A percentile compares a stretch with the other conserved stretches of the same genome.
Conservation (phyloP, 2,329 filamentous ascomycete species). For the Epichloe coenophiala region DNA sequence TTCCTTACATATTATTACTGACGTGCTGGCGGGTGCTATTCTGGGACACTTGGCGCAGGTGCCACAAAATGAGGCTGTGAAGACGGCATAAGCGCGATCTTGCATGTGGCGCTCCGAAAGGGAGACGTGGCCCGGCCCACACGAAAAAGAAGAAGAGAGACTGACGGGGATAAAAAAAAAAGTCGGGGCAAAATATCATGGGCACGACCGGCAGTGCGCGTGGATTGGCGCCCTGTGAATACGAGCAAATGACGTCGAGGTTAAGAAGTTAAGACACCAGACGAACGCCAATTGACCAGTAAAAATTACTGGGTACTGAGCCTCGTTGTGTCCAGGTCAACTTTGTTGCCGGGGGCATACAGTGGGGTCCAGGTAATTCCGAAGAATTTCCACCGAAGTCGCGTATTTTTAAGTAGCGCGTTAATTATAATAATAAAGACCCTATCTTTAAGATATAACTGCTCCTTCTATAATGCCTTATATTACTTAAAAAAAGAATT, state of each 20-base stretch:
- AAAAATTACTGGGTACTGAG: background rate
- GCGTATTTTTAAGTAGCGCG: too few species aligned
- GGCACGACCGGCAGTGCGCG: background rate
- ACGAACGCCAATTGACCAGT: too few species aligned
- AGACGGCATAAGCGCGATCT: background rate
- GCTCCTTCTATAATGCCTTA: too few species aligned
- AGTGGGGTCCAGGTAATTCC: too few species aligned
- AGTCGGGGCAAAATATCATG: background rate
- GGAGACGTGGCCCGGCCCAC: background rate
- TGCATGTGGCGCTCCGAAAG: background rate
- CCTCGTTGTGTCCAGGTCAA: background rate
- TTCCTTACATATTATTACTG: too few species aligned
- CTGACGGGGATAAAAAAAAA: background rate
- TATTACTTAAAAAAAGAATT: too few species aligned
- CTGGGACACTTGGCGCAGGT: background rate
- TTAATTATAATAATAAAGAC: too few species aligned
- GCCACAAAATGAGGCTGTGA: background rate
- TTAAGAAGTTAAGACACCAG: background rate
- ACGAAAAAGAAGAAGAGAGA: too few species aligned
- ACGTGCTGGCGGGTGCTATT: background rate
- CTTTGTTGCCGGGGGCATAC: too few species aligned
- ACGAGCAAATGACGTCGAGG: background rate
- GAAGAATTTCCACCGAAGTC: too few species aligned
- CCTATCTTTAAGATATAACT: too few species aligned
- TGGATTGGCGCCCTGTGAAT: background rate